A percentile compares a stretch with the other conserved stretches of the same genome.
Conservation (phyloP, 164 flowering plant genomes). For the Aristolochia contorta region DNA sequence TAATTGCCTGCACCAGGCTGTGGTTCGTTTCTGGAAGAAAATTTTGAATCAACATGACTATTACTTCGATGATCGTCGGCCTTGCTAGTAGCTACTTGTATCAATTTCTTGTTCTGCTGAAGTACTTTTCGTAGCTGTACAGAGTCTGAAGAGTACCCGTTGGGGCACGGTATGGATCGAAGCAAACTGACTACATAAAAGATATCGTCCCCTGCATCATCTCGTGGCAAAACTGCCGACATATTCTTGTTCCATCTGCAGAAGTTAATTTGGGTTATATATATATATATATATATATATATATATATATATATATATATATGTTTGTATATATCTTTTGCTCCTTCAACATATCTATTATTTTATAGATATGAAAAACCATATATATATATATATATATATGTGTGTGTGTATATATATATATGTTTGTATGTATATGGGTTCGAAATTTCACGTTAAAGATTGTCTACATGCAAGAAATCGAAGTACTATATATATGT, state of each 20-base stretch:
- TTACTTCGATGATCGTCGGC: no score
- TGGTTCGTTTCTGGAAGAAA: no score
- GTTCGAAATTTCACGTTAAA: no score
- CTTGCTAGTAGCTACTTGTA: background rate
- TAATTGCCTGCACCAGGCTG: background rate
- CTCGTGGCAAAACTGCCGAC: constrained; percentile 5
- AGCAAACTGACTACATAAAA: constrained; percentile 9
- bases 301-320: background rate
- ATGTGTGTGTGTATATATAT: no score
- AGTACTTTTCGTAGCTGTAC: constrained; percentile 1
- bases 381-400: no score
- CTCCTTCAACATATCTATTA: no score
- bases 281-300: background rate
- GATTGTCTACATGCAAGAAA: no score
- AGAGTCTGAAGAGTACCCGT: background rate
- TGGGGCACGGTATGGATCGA: background rate
- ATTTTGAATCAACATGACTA: no score
- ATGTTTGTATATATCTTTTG: background rate
- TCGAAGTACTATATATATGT: no score
- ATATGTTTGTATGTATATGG: no score
- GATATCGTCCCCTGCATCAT: constrained; percentile 6
- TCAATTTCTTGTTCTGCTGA: constrained; percentile 9
- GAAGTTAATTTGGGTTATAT: background rate
- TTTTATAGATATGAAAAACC: no score
- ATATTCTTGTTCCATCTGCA: constrained; percentile 12